Evolutionary conservation across 306 rosid genomes (phyloP), one percentile per base, ranked within the genome.

Genomic region (Clitoria ternatea): DNA sequence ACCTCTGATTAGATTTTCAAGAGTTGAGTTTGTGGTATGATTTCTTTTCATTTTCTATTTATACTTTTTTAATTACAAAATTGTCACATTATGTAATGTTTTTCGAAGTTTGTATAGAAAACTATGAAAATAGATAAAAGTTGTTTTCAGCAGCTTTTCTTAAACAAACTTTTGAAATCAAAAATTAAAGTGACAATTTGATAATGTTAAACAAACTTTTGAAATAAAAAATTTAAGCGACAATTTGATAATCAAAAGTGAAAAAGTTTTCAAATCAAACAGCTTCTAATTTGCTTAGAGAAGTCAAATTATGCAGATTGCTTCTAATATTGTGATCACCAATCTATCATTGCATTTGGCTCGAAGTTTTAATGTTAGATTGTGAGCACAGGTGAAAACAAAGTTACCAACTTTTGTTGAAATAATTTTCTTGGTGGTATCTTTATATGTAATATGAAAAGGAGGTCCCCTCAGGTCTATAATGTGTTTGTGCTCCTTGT

Each of bases 401-500:
- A 53, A 69, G 70, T 43, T 52, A 42, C 36, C 47, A 70, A 63
- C 24, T 50, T 14, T 35, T 65, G n/a, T 24, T 30, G 52, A 78
- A 69, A 48, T 57, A 35, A 74, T 35, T 55, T 33, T 40, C 61
- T 17, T 23, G 1, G 39, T 45, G 72, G 18, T 35, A 53, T 19
- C 57, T 42, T 70, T 42, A 39, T 26, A 12, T 65, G 70, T 15
- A 60, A 40, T 23, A 54, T 73, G 57, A 48, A 67, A 73, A 74
- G 5, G 60, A 75, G 83, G 77, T 48, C 80, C 82, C 78, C 70
- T 43, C 61, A 54, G 29, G 75, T 30, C 45, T 77, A 43, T 73
- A 39, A 50, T 56, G 77, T 73, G 29, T 42, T 74, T 66, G 29
- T 59, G 30, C 42, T 65, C 37, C n/a, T 39, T 74, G 78, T 63